Evolutionary conservation across 192 early-diverging fungal species (phyloP), one percentile per base, ranked within the genome.

Genomic region (Phycomyces blakesleeanus): DNA sequence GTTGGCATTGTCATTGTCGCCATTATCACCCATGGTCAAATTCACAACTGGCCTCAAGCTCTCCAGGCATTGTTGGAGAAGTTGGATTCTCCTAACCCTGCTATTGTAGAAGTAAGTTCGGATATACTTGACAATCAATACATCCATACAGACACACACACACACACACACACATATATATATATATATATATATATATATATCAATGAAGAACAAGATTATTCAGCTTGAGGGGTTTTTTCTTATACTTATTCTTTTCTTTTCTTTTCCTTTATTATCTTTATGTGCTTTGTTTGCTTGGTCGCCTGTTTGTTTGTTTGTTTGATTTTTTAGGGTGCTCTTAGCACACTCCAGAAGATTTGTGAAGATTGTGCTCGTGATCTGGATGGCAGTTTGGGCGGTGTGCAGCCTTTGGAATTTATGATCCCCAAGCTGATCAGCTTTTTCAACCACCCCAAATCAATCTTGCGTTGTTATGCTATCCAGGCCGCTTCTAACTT

Each of bases 321-420:
- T n/a, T n/a, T n/a, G n/a, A n/a, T n/a, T n/a, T n/a, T 26, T 5
- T 64, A 91, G 89, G 88, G 89, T 51, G 82, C 91, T 16, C 92
- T 95, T 72, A 84, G 89, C 58, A 91, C 93, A 11, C 70, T 99
- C 65, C 81, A 85, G 75, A 95, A 95, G 78, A 92, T 99, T 66
- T 99, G 97, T 76, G 96, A 99, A 73, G 97, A 98, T 68, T 92
- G 86, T 47, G 78, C 88, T 57, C 81, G 78, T 16, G 87, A 91
- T 38, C 82, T 99, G 29, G 89, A 95, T 53, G 76, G 84, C 50
- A 81, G 84, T 21, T 79, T 90, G 59, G 80, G 82, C 47, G 90
- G 93, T 72, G 78, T 86, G 15, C 80, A 85, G 40, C 87, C 88
- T 9, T 83, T 94, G 24, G 86, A 89, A 57, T 85, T 87, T 64